phyloP scores from a whole-genome alignment of 768 basidiomycete species.

The Trametopsis cervina region DNA sequence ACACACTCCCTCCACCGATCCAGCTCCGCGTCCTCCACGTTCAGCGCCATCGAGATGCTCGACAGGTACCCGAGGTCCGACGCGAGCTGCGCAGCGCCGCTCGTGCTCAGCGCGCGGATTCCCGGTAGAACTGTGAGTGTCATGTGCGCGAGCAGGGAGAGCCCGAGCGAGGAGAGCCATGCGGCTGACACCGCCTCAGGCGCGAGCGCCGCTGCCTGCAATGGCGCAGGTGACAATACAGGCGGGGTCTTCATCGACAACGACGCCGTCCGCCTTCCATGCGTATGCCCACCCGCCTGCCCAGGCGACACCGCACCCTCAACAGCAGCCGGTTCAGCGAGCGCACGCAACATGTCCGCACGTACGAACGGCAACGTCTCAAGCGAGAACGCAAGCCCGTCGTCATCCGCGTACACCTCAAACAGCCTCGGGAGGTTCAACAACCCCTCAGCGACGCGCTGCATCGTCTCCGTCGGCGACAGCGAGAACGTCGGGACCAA shows the following conservation, averaged over 20 bases:
- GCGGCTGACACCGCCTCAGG: constrained; percentile 82
- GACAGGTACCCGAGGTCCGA: constrained; percentile 86
- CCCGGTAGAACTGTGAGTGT: constrained; percentile 63
- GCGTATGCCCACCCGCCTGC: background rate
- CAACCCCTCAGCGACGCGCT: constrained; percentile 88
- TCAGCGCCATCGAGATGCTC: constrained; percentile 85
- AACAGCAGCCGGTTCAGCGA: constrained; percentile 31
- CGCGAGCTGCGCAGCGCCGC: constrained; percentile 76
- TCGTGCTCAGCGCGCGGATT: constrained; percentile 52
- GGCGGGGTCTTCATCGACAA: constrained; percentile 25
- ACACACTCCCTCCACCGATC: constrained; percentile 72
- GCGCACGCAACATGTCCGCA: constrained; percentile 40
- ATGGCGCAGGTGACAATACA: constrained; percentile 5
- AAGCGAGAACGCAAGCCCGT: constrained; percentile 82
- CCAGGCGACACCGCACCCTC: constrained; percentile 5
- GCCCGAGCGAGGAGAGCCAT: constrained; percentile 90
- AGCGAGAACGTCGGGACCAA: constrained; percentile 89
- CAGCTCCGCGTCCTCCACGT: constrained; percentile 78
- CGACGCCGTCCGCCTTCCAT: constrained; percentile 29
- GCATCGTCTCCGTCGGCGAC: constrained; percentile 82
- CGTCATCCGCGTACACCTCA: constrained; percentile 91
- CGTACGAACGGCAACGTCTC: constrained; percentile 73
- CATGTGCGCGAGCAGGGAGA: constrained; percentile 69
- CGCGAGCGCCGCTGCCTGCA: constrained; percentile 17
- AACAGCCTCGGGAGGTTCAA: constrained; percentile 90